Conservation (phyloP, 345 rosid species). For the Aegle marmelos region DNA sequence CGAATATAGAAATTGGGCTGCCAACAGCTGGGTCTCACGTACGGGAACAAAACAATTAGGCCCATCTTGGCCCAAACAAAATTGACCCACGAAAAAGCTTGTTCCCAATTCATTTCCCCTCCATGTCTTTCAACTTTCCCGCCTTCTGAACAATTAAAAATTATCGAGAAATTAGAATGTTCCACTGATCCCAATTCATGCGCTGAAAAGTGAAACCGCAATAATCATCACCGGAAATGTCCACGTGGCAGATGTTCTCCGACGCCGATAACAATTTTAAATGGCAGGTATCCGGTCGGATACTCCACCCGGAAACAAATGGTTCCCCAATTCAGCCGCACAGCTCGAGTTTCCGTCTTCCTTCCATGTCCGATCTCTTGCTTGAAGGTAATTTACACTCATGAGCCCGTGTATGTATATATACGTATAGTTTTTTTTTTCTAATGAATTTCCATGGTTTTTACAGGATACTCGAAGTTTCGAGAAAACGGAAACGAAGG, state of each 20-base stretch:
- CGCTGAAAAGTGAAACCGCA: neutral
- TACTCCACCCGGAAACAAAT: slow-evolving; percentile 14
- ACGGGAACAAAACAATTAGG: neutral
- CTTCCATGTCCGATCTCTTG: slow-evolving; percentile 71
- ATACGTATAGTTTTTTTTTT: neutral
- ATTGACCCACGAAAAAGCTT: neutral
- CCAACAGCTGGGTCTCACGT: neutral
- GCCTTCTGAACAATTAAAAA: slow-evolving; percentile 12
- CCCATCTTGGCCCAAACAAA: neutral
- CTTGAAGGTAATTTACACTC: slow-evolving; percentile 44
- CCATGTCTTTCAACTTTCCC: slow-evolving; percentile 16
- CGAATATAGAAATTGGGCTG: too few relatives aligned
- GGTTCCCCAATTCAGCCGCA: slow-evolving; percentile 20
- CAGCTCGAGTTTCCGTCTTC: slow-evolving; percentile 31
- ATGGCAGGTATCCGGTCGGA: slow-evolving; percentile 56
- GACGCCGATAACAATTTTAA: slow-evolving; percentile 45
- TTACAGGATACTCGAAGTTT: slow-evolving; percentile 43
- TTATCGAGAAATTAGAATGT: neutral
- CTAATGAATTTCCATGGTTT: neutral
- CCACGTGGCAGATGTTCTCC: slow-evolving; percentile 65
- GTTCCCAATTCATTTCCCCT: neutral
- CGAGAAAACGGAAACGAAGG: slow-evolving; percentile 27
- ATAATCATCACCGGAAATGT: slow-evolving; percentile 41
- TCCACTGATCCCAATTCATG: neutral
- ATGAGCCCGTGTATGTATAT: neutral